Base-by-base conservation (phyloP, 805 yeast genomes). In the Wickerhamiella azyma region DNA sequence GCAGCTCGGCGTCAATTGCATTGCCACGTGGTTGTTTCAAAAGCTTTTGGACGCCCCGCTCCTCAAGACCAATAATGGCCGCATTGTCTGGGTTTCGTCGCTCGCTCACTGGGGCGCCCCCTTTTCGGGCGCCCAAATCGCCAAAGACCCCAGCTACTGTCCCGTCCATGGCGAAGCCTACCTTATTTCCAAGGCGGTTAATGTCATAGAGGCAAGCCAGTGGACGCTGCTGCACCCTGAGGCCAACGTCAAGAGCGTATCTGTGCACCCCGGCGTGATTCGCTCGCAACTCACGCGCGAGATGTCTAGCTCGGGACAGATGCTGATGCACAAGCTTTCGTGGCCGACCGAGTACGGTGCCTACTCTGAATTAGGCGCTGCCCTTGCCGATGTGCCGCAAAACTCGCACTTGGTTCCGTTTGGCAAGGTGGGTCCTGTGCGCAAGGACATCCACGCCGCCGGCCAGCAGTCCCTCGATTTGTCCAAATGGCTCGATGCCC, bases 171-270 rank as follows among this genome's bases (percentile, higher is more conserved):
- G 46, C 26, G 24, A 37, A 24, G 43, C 47, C 26, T 70, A 73
- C 52, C 69, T 65, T 3, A 71, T 69, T 54, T 62, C 70, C 21
- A 73, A 73, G 56, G 71, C 73, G 1, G 60, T 65, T 30, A 61
- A 61, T 44, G 52, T 64, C 28, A 59, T 63, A 36, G 66, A 66
- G 52, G 58, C 70, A 1, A 53, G 57, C 14, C 55, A 59, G 40
- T 70, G 70, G 68, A 52, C 64, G 1, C 46, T 48, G 38, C 37
- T 54, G 19, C 65, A 68, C 47, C 60, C 65, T 9, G 56, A 56
- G 3, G 54, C 61, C 6, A 54, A 58, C 11, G 60, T 67, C 5
- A 57, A 66, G 32, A 55, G 64, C 19, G 49, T 67, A 2, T 52
- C 68, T 1, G 60, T 60, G 1, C 69, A 69, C 50, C 76, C 76